Conservation (phyloP, 2,329 filamentous ascomycete genomes). For the Pseudogymnoascus sp. region DNA sequence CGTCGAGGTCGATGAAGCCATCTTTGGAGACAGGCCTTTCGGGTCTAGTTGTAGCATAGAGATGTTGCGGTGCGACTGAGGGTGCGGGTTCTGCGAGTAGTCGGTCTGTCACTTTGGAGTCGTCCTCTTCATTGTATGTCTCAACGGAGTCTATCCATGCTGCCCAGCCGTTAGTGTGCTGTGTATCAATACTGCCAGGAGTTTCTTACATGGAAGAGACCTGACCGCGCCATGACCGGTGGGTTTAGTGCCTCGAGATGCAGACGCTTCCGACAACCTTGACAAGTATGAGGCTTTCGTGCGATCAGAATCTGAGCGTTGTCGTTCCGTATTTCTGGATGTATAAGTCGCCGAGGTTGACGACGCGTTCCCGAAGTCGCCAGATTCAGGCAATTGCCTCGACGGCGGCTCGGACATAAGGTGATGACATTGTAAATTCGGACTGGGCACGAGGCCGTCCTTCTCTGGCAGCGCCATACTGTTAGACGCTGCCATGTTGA, state of each 20-base stretch:
- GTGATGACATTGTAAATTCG: neutral
- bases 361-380: neutral
- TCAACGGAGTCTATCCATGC: slow-evolving; percentile 30
- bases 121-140: slow-evolving; percentile 20
- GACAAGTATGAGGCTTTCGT: neutral
- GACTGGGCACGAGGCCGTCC: neutral
- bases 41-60: slow-evolving; percentile 18
- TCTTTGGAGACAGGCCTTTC: slow-evolving; percentile 17
- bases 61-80: slow-evolving; percentile 26
- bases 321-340: neutral
- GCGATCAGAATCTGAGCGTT: slow-evolving; percentile 3
- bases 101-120: slow-evolving; percentile 17
- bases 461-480: slow-evolving; percentile 2
- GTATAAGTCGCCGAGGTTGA: neutral
- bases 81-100: slow-evolving; percentile 22
- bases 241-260: neutral
- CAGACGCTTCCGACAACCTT: neutral
- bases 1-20: slow-evolving; percentile 27
- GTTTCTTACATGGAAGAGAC: neutral
- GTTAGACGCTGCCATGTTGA: slow-evolving; percentile 5
- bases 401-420: neutral
- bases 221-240: neutral
- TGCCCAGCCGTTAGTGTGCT: slow-evolving; percentile 17
- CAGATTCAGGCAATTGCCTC: neutral
- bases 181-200: neutral